Base-by-base conservation (phyloP, 1,284 basidiomycete species). In the Papiliotrema laurentii region DNA sequence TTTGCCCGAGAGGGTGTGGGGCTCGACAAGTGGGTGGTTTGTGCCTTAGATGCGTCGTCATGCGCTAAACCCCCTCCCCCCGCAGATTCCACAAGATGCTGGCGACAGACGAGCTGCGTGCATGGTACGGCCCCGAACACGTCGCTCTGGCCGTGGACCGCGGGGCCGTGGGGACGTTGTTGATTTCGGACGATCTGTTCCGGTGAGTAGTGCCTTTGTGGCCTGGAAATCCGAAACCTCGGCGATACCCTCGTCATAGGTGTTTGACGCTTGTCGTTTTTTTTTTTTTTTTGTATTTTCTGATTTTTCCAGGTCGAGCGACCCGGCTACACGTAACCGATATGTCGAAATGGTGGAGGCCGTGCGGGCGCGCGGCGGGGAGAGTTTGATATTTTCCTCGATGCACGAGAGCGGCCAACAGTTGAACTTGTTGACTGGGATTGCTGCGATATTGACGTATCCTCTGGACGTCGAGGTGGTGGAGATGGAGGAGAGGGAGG, bases 381-480 rank as follows among this genome's bases (percentile, higher is more conserved):
- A 97, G 67, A 91, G 92, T 4, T 77, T 97, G 39, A 92, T 97
- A 58, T 98, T 98, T 73, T 96, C 91, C 6, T 94, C 89, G 63
- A 97, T 98, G 94, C 96, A 99, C 71, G 94, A 98, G 73, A 90
- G 88, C 24, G 96, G 96, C 22, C 89, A 94, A 78, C 92, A 98
- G 72, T 78, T 99, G 25, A 97, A 97, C 71, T 86, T 93, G 57
- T 72, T 98, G 41, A 93, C 92, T 4, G 96, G 96, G 1, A 85
- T 98, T 34, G 94, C 94, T 10, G 94, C 96, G 2, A 90, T 98
- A 49, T 75, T 99, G 49, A 97, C 90, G 1, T 99, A 92, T 72
- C 96, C 96, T 1, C 77, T 99, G 24, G 96, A 99, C 66, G 78
- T 98, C 18, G 96, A 98, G 72, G 82, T 92, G 2, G 89, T 92